phyloP scores from a whole-genome alignment of 2,329 filamentous ascomycete species.

The Dactylella cylindrospora region DNA sequence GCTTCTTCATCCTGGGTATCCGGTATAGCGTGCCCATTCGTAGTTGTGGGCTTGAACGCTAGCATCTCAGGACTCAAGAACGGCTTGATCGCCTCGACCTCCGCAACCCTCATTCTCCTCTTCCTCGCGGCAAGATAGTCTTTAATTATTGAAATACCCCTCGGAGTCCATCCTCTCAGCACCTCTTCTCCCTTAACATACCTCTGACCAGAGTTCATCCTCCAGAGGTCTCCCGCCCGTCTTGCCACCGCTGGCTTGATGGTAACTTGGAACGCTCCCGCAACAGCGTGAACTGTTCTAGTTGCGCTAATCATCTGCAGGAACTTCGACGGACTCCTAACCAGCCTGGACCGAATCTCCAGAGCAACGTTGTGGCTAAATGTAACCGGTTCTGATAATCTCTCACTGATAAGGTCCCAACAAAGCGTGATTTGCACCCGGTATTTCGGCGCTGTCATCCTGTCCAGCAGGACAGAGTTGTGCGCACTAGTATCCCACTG shows the following conservation, averaged over 20 bases:
- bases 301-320: slow-evolving; percentile 82
- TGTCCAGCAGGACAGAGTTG: slow-evolving; percentile 86
- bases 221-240: slow-evolving; percentile 88
- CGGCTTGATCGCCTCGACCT: slow-evolving; percentile 74
- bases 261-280: slow-evolving; percentile 80
- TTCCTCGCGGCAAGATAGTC: slow-evolving; percentile 79
- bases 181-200: slow-evolving; percentile 96
- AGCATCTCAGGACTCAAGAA: slow-evolving; percentile 58
- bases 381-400: slow-evolving; percentile 81
- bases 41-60: slow-evolving; percentile 35
- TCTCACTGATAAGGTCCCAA: slow-evolving; percentile 82
- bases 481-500: slow-evolving; percentile 98
- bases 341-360: slow-evolving; percentile 66
- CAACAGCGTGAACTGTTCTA: slow-evolving; percentile 81
- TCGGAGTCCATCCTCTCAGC: slow-evolving; percentile 78
- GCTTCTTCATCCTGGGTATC: slow-evolving; percentile 49
- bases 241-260: slow-evolving; percentile 89
- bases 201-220: slow-evolving; percentile 90
- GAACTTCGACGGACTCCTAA: slow-evolving; percentile 83
- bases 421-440: slow-evolving; percentile 82
- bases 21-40: slow-evolving; percentile 50
- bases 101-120: slow-evolving; percentile 71
- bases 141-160: slow-evolving; percentile 84
- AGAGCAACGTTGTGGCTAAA: slow-evolving; percentile 79
- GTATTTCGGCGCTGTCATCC: slow-evolving; percentile 88